Conservation (phyloP, 106 monocot genomes). For the Dactylorhiza incarnata region DNA sequence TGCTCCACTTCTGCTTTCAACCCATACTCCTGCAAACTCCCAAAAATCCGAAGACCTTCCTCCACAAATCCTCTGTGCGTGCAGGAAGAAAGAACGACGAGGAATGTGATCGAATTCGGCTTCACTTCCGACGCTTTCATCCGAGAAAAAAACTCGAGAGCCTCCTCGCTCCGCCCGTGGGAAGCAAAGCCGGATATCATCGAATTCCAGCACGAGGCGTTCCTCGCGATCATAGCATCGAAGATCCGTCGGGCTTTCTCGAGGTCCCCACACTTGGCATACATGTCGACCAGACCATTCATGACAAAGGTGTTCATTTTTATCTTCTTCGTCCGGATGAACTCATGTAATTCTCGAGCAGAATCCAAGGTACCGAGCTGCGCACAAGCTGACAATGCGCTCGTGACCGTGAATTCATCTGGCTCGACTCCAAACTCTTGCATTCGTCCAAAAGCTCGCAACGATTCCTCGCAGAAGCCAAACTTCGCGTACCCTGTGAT, state of each 20-base stretch:
- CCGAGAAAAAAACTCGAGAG: conserved; percentile 27
- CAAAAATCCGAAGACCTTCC: conserved; percentile 40
- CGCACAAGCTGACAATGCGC: conserved; percentile 50
- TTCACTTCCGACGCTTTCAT: conserved; percentile 39
- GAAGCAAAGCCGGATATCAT: conserved; percentile 60
- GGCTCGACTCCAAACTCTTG: conserved; percentile 31
- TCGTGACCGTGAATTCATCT: conserved; percentile 45
- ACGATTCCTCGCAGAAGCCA: conserved; percentile 54
- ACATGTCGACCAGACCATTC: conserved; percentile 66
- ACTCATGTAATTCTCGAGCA: conserved; percentile 34
- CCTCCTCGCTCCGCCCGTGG: conserved; percentile 35
- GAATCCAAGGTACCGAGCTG: conserved; percentile 36
- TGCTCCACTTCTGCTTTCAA: conserved; percentile 41
- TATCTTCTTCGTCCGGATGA: conserved; percentile 24
- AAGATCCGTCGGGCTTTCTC: conserved; percentile 33
- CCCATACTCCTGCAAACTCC: conserved; percentile 26
- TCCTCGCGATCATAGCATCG: conserved; percentile 24
- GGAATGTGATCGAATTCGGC: conserved; percentile 37
- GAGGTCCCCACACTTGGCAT: conserved; percentile 70
- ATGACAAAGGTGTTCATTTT: conserved; percentile 34
- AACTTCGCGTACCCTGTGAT: conserved; percentile 49
- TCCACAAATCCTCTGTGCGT: conserved; percentile 45
- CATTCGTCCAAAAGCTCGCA: conserved; percentile 46
- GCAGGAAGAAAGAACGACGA: conserved; percentile 39
- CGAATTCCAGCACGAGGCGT: conserved; percentile 44